These are phyloP conservation scores for Pleurotus eryngii DNA, from an alignment of 768 basidiomycete genomes.

Conservation along the genomic window DNA sequence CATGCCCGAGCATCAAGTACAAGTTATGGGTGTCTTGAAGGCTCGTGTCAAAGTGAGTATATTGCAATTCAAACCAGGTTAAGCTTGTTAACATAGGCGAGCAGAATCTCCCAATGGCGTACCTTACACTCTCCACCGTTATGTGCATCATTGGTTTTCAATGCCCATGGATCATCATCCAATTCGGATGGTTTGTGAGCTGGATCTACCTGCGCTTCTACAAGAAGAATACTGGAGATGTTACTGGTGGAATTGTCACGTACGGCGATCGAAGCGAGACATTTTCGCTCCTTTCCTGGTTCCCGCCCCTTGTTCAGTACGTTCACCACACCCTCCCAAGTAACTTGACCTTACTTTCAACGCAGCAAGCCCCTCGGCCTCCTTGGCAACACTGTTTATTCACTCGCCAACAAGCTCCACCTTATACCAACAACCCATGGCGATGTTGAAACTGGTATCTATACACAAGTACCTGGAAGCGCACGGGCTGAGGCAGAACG, in stretches of 20 bases:
- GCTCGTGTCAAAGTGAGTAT: conserved; percentile 81
- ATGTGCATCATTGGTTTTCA: conserved; percentile 82
- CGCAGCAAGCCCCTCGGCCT: conserved; percentile 67
- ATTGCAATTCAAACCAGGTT: background rate
- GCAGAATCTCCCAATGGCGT: conserved; percentile 93
- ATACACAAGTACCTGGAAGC: conserved; percentile 77
- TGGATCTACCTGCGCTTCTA: conserved; percentile 98
- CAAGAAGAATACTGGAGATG: conserved; percentile 77
- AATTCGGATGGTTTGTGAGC: conserved; percentile 97
- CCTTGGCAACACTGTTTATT: conserved; percentile 66
- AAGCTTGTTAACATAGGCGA: conserved; percentile 8
- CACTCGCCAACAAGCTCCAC: conserved; percentile 62
- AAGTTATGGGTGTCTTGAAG: conserved; percentile 80
- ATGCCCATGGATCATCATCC: conserved; percentile 88
- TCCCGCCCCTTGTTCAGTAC: conserved; percentile 93
- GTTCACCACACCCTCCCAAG: conserved; percentile 24
- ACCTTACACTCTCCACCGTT: conserved; percentile 86
- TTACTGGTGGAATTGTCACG: conserved; percentile 56
- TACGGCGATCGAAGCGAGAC: conserved; percentile 97
- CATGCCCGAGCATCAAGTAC: conserved; percentile 97
- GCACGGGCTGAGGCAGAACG: conserved; percentile 96
- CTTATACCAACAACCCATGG: conserved; percentile 63
- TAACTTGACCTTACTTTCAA: conserved; percentile 2
- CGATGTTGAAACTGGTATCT: conserved; percentile 73
- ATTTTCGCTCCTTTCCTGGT: conserved; percentile 93